Conservation (phyloP, 805 yeast species). For the Sugiyamaella mastotermitis region DNA sequence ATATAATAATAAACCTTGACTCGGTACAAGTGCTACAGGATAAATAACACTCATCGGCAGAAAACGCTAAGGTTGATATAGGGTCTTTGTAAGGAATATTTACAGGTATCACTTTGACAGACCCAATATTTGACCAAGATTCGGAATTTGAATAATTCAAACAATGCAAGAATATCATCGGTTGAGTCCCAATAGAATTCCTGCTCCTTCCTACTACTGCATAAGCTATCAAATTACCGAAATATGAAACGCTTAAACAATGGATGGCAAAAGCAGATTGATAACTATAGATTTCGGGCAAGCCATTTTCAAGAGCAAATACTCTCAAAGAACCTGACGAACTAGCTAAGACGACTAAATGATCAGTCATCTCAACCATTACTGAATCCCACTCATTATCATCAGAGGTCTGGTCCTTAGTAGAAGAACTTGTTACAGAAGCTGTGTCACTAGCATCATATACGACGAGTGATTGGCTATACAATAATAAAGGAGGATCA, state of each 20-base stretch:
- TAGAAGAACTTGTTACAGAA: not conserved
- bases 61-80: slow-evolving; percentile 65
- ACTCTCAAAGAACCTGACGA: slow-evolving; percentile 67
- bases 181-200: slow-evolving; percentile 57
- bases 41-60: slow-evolving; percentile 61
- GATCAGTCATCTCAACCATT: slow-evolving; percentile 42
- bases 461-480: slow-evolving; percentile 8
- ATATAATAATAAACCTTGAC: slow-evolving; percentile 70
- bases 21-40: slow-evolving; percentile 75
- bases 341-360: slow-evolving; percentile 60
- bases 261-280: slow-evolving; percentile 69
- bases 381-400: slow-evolving; percentile 17
- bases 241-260: slow-evolving; percentile 65
- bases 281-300: slow-evolving; percentile 55
- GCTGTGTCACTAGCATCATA: slow-evolving; percentile 3
- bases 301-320: slow-evolving; percentile 23
- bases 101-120: slow-evolving; percentile 59
- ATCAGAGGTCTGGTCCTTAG: not conserved
- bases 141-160: slow-evolving; percentile 1
- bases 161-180: slow-evolving; percentile 16
- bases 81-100: slow-evolving; percentile 87
- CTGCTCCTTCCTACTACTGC: slow-evolving; percentile 80
- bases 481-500: slow-evolving; percentile 48
- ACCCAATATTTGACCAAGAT: slow-evolving; percentile 16
- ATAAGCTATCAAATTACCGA: slow-evolving; percentile 62